Evolutionary conservation across 106 monocot genomes (phyloP).

Genomic region (Posidonia australis): DNA sequence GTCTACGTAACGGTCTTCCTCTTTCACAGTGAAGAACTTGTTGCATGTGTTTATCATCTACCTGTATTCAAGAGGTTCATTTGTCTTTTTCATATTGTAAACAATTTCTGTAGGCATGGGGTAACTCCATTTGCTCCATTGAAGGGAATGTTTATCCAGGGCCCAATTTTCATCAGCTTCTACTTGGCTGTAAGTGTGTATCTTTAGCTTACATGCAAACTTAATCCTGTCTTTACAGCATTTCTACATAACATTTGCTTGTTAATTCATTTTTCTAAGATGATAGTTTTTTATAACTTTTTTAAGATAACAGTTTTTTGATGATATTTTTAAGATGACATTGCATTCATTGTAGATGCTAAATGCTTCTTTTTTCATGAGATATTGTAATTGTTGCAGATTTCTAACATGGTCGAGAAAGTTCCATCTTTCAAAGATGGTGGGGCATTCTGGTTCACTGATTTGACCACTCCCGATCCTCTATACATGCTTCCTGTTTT

Average conservation of each 20-base stretch:
- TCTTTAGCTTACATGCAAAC: too few relatives aligned
- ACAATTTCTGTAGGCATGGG: constrained; percentile 51
- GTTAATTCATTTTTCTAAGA: not conserved
- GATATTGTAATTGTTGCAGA: constrained; percentile 29
- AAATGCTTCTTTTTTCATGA: not conserved
- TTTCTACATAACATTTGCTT: constrained; percentile 4
- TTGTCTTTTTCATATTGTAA: not conserved
- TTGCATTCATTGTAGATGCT: not conserved
- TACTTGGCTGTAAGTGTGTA: constrained; percentile 73
- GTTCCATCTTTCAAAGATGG: constrained; percentile 95
- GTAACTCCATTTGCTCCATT: constrained; percentile 92
- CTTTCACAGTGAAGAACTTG: not conserved
- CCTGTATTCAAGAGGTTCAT: not conserved
- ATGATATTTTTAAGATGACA: not conserved
- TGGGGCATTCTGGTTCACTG: constrained; percentile 84
- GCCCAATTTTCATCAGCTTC: constrained; percentile 91
- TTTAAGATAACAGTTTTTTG: too few relatives aligned
- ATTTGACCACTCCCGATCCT: constrained; percentile 86
- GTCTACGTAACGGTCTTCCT: not conserved
- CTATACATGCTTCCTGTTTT: constrained; percentile 64
- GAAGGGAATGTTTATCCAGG: constrained; percentile 80
- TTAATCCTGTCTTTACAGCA: not conserved
- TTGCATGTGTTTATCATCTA: not conserved
- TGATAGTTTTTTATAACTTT: too few relatives aligned
- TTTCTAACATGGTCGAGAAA: constrained; percentile 93